Evolutionary conservation across 768 basidiomycete genomes (phyloP).

Genomic region (Rhodocollybia butyracea): DNA sequence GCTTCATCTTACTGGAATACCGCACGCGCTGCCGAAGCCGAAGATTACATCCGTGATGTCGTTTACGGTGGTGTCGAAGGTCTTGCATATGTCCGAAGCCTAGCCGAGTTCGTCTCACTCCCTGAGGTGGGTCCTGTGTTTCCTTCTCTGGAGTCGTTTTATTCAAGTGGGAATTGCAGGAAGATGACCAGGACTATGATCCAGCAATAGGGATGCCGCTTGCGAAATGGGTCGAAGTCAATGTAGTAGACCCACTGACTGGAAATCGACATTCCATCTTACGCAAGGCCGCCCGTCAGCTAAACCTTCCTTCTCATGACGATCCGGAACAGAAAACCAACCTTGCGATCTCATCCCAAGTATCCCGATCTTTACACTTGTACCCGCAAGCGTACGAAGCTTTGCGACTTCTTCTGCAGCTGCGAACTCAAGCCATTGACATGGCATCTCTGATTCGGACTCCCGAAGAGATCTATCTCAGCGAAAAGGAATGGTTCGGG

Average conservation of each 20-base stretch:
- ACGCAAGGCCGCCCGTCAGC: constrained; percentile 35
- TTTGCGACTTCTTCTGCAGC: constrained; percentile 37
- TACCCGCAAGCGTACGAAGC: constrained; percentile 40
- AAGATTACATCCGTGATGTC: constrained; percentile 67
- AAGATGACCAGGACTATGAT: constrained; percentile 22
- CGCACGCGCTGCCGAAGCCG: constrained; percentile 48
- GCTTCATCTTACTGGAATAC: constrained; percentile 44
- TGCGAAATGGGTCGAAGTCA: constrained; percentile 37
- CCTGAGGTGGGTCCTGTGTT: constrained; percentile 22
- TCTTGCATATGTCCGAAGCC: constrained; percentile 69
- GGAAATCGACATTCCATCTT: constrained; percentile 44
- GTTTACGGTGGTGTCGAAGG: constrained; percentile 81
- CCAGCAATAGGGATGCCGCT: constrained; percentile 38
- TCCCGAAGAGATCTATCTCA: constrained; percentile 45
- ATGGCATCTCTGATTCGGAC: constrained; percentile 47
- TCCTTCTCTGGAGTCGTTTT: not conserved
- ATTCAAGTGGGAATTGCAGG: constrained; percentile 7
- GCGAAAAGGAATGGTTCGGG: constrained; percentile 52
- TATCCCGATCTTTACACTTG: constrained; percentile 36
- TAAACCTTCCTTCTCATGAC: constrained; percentile 8
- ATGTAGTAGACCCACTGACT: constrained; percentile 45
- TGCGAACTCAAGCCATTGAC: constrained; percentile 47
- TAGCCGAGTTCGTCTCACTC: constrained; percentile 64
- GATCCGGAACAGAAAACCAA: not conserved
- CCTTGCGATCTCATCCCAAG: constrained; percentile 28